phyloP scores from a whole-genome alignment of 192 early-diverging fungal species.

The Podila verticillata region DNA sequence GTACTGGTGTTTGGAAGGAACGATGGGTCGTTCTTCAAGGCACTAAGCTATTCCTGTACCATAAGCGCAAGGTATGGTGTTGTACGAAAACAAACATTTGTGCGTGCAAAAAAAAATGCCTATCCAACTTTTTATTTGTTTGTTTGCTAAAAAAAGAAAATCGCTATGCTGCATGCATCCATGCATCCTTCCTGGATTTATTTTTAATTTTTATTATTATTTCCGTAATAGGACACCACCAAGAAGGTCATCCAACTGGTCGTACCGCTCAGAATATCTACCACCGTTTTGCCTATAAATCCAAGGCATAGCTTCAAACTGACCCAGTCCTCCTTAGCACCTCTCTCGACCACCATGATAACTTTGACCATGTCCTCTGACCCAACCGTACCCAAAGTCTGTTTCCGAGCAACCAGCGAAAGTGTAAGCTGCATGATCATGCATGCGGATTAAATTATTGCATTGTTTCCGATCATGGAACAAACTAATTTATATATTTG shows the following conservation, averaged over 20 bases:
- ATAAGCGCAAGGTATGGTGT: slow-evolving; percentile 32
- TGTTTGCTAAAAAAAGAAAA: too few species aligned
- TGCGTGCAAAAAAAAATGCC: too few species aligned
- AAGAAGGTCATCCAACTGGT: slow-evolving; percentile 19
- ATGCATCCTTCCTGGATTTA: too few species aligned
- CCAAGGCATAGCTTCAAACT: slow-evolving; percentile 18
- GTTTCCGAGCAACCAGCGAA: slow-evolving; percentile 39
- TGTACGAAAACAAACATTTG: too few species aligned
- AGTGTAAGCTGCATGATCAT: slow-evolving; percentile 14
- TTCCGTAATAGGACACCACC: slow-evolving; percentile 22
- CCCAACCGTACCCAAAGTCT: slow-evolving; percentile 12
- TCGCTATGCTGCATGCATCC: too few species aligned
- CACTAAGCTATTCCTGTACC: slow-evolving; percentile 25
- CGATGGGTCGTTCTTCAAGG: slow-evolving; percentile 44
- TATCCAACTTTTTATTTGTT: too few species aligned
- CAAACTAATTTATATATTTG: background rate
- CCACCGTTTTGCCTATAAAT: slow-evolving; percentile 10
- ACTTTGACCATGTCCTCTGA: slow-evolving; percentile 14
- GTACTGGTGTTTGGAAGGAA: slow-evolving; percentile 23
- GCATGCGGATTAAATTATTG: background rate
- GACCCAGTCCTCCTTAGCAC: background rate
- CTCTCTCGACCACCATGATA: slow-evolving; percentile 26
- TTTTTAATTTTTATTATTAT: background rate
- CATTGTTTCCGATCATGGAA: background rate
- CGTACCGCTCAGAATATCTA: slow-evolving; percentile 2